Conservation (phyloP, 2,329 filamentous ascomycete genomes). For the Penicillium freii region DNA sequence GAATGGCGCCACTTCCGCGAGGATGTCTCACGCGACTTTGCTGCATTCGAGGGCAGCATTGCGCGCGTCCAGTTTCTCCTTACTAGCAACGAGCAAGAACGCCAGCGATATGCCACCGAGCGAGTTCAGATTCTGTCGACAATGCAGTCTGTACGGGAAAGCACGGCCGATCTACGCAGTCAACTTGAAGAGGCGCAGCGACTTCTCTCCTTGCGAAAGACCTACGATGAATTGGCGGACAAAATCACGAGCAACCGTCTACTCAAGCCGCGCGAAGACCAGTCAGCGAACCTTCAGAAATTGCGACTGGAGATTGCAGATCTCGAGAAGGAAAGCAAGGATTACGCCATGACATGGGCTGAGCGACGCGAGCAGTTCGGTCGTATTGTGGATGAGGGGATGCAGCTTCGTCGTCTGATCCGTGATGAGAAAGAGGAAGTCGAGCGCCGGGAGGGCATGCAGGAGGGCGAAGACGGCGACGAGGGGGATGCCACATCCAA, state of each 20-base stretch:
- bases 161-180: constrained; percentile 68
- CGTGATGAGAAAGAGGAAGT: constrained; percentile 95
- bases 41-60: constrained; percentile 81
- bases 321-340: constrained; percentile 76
- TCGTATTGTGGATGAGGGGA: constrained; percentile 86
- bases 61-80: constrained; percentile 84
- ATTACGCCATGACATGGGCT: constrained; percentile 78
- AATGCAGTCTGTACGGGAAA: constrained; percentile 72
- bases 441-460: constrained; percentile 79
- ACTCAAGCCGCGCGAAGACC: constrained; percentile 79
- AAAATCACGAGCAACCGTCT: constrained; percentile 79
- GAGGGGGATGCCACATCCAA: constrained; percentile 52
- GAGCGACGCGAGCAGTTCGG: constrained; percentile 85
- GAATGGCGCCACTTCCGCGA: constrained; percentile 70
- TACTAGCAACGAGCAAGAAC: constrained; percentile 77
- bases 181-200: constrained; percentile 74
- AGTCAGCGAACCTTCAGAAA: constrained; percentile 72
- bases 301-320: constrained; percentile 85
- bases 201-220: constrained; percentile 74
- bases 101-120: constrained; percentile 76
- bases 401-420: constrained; percentile 78
- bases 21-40: constrained; percentile 83
- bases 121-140: constrained; percentile 76
- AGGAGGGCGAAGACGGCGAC: constrained; percentile 59
- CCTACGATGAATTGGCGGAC: constrained; percentile 83